Evolutionary conservation across 768 basidiomycete species (phyloP), one percentile per base, ranked within the genome.

Genomic region (Pulveroboletus ravenelii): DNA sequence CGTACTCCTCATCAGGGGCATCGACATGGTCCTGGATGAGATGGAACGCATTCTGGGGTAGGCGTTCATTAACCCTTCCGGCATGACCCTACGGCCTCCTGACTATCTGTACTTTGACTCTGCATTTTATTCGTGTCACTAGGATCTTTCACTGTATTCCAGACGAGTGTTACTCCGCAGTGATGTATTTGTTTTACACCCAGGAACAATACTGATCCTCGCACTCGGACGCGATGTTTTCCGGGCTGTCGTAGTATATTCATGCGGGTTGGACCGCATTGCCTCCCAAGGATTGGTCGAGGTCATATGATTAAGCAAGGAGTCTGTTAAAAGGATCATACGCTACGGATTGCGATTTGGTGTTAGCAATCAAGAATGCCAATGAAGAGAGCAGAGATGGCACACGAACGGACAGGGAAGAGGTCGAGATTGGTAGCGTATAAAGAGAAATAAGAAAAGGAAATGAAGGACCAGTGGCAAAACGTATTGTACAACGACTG

Each of bases 21-120:
- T 87, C 25, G 84, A 86, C 53, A 69, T 74, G 35, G 78, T 81
- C 6, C 70, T 89, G 34, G 81, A 84, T 60, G 78, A 74, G 57
- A 84, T 87, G 79, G 85, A 89, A 62, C 73, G 73, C 39, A 71
- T 74, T n/a, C 54, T 75, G 39, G 65, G 56, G 51, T 68, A 60
- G 50, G 37, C 10, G 15, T 39, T 39, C 15, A 7, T 39, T n/a
- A 6, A 25, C 12, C 9, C 3, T 17, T 45, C 5, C n/a, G n/a
- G 18, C 6, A 10, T 27, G 18, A 13, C 12, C 17, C 20, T 32
- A 10, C 29, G 20, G 10, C 39, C 17, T 32, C 39, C 27, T 13
- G 12, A 9, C 25, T 2, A 25, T 27, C 25, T 23, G 23, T 47
- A 29, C 23, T n/a, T 12, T 32, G 13, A 44, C 18, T 38, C 3